phyloP scores from a whole-genome alignment of 2,329 filamentous ascomycete species.

The Cladosporium sp. region DNA sequence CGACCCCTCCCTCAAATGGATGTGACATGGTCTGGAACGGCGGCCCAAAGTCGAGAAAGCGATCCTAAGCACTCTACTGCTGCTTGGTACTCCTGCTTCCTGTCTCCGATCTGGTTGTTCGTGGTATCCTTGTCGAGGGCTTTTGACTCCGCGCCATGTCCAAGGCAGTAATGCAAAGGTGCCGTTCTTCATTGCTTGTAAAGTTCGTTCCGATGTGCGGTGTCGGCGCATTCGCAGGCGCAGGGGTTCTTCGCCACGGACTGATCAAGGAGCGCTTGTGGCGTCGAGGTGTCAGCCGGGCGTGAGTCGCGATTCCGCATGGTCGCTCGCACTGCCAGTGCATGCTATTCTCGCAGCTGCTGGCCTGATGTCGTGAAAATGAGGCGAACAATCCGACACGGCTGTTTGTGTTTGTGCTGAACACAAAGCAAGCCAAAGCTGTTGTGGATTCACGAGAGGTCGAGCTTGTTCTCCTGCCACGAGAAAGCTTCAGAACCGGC shows the following conservation, averaged over 20 bases:
- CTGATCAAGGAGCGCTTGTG: background rate
- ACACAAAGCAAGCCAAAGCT: background rate
- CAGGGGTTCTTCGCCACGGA: background rate
- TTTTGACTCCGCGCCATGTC: background rate
- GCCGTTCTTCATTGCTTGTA: background rate
- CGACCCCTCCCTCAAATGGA: background rate
- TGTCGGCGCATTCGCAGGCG: background rate
- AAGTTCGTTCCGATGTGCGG: background rate
- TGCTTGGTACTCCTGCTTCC: background rate
- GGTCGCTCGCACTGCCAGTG: background rate
- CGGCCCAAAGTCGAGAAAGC: background rate
- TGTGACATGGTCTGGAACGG: background rate
- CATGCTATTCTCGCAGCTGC: background rate
- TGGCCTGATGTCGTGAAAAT: background rate
- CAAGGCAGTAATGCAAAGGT: background rate
- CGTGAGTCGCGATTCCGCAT: background rate
- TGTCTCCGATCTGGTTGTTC: background rate
- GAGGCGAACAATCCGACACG: background rate
- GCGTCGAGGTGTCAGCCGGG: background rate
- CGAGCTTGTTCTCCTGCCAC: background rate
- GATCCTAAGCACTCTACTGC: background rate
- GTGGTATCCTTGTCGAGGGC: background rate
- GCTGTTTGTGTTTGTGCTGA: background rate
- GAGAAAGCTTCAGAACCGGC: background rate
- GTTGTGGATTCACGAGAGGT: background rate